phyloP scores from a whole-genome alignment of 345 rosid species.

The Eucalyptus victrix region DNA sequence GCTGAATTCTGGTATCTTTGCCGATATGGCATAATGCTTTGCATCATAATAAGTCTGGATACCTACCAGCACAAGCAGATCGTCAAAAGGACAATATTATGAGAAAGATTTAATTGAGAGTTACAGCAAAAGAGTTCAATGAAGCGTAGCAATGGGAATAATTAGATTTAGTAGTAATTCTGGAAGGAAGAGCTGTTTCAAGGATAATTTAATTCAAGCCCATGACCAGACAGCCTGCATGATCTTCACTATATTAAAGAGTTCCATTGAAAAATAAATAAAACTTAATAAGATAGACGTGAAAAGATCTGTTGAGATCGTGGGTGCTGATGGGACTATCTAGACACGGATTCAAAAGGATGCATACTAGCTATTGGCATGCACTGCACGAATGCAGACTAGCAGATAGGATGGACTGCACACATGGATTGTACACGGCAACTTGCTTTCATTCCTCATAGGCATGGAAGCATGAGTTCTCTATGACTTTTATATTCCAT shows the following conservation, averaged over 20 bases:
- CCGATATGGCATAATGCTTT: constrained; percentile 76
- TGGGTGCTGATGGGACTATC: neutral
- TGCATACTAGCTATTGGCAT: neutral
- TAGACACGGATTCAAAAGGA: neutral
- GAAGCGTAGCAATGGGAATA: neutral
- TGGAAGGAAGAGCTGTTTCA: neutral
- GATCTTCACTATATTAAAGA: neutral
- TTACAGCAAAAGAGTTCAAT: neutral
- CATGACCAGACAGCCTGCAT: neutral
- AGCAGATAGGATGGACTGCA: neutral
- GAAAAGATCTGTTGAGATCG: neutral
- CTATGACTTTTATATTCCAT: neutral
- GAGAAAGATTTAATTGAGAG: neutral
- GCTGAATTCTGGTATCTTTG: constrained; percentile 83
- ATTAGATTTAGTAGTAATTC: neutral
- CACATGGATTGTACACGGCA: neutral
- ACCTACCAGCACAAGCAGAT: constrained; percentile 23
- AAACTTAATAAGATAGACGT: neutral
- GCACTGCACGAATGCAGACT: neutral
- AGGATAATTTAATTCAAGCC: neutral
- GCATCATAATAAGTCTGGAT: constrained; percentile 86
- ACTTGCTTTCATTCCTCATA: neutral
- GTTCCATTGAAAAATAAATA: neutral
- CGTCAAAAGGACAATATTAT: neutral
- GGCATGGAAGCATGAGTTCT: neutral